Percentiles rank a stretch among this genome's conserved stretches.
Evolutionary conservation across 176 grass and related monocot species (phyloP).

Genomic region (Cenchrus purpureus): DNA sequence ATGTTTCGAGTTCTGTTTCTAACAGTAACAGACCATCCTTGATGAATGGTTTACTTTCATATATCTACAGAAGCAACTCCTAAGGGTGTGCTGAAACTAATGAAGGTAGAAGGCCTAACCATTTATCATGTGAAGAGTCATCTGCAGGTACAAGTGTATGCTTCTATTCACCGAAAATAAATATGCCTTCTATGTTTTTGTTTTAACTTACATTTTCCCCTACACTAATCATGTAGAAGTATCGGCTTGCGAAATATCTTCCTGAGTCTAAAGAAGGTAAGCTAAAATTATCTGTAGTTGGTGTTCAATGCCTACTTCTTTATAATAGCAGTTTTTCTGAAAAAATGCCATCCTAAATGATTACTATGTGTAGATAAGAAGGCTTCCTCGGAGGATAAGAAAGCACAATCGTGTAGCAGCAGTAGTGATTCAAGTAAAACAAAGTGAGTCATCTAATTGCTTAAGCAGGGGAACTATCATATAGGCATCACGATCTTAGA

Average conservation of each 20-base stretch:
- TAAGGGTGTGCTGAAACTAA: conserved; percentile 92
- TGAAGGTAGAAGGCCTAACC: conserved; percentile 94
- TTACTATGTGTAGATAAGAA: conserved; percentile 67
- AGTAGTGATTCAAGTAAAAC: conserved; percentile 44
- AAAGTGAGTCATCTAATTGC: conserved; percentile 49
- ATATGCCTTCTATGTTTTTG: not conserved
- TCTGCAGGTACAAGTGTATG: conserved; percentile 66
- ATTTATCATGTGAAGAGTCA: conserved; percentile 99
- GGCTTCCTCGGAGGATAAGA: conserved; percentile 59
- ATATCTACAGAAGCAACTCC: conserved; percentile 89
- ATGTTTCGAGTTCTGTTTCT: not conserved
- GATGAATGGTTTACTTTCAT: conserved; percentile 35
- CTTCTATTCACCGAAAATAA: not conserved
- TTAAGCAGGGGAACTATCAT: not conserved
- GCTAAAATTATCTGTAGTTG: not conserved
- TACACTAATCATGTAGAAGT: conserved; percentile 61
- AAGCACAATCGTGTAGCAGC: conserved; percentile 44
- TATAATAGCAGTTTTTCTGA: not conserved
- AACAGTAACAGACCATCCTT: not conserved
- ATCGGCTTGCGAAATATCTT: conserved; percentile 78
- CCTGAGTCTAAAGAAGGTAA: conserved; percentile 89
- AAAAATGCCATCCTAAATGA: conserved; percentile 7
- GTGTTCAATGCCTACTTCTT: not conserved
- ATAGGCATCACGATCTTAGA: not conserved
- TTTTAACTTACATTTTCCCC: not conserved